Evolutionary conservation across 495 filamentous ascomycete species (phyloP).

Genomic region (Tuber melanosporum): DNA sequence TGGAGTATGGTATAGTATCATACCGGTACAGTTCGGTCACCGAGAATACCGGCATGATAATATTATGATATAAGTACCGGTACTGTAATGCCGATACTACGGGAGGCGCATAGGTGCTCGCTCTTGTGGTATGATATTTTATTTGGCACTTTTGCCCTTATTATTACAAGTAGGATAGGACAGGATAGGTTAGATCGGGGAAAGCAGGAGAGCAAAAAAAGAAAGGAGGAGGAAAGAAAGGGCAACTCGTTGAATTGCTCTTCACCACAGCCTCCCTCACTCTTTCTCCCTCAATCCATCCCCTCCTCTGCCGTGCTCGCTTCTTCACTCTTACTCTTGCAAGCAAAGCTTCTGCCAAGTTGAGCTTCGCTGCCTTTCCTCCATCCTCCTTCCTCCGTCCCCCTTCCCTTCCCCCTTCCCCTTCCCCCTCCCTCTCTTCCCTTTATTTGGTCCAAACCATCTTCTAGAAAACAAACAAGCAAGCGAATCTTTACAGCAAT

Average conservation of each 20-base stretch:
- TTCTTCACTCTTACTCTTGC: background rate
- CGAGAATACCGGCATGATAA: background rate
- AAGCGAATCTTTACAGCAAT: conserved; percentile 1
- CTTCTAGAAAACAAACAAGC: background rate
- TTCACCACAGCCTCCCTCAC: background rate
- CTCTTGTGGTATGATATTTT: background rate
- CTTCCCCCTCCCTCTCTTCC: background rate
- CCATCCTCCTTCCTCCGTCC: background rate
- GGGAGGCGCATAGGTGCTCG: background rate
- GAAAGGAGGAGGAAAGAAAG: background rate
- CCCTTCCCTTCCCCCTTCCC: background rate
- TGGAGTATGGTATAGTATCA: no score
- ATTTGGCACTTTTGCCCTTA: background rate
- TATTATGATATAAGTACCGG: no score
- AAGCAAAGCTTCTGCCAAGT: conserved; percentile 2
- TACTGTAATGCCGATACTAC: background rate
- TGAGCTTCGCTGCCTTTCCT: conserved; percentile 7
- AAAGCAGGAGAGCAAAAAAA: background rate
- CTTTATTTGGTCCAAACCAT: background rate
- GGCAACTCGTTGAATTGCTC: background rate
- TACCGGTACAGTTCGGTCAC: background rate
- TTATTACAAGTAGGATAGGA: no score
- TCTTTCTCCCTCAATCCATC: background rate
- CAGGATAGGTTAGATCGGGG: no score
- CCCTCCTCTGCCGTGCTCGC: background rate